These are phyloP conservation scores for Chytriomyces sp. DNA, from an alignment of 192 early-diverging fungal species.

Conservation along the genomic window DNA sequence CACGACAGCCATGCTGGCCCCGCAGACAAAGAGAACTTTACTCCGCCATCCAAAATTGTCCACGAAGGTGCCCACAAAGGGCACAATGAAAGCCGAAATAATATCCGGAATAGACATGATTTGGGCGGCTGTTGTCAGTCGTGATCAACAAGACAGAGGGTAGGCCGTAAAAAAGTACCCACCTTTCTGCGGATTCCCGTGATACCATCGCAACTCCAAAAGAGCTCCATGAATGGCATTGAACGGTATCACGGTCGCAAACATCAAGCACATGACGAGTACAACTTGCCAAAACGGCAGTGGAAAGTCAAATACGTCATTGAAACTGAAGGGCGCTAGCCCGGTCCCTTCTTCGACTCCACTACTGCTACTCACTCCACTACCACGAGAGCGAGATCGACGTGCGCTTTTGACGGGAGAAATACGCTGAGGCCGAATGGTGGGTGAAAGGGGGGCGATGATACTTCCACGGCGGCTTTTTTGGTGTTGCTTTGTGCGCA, in stretches of 20 bases:
- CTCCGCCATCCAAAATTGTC: slow-evolving; percentile 55
- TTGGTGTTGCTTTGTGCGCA: background rate
- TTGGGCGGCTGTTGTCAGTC: slow-evolving; percentile 43
- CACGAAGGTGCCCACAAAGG: slow-evolving; percentile 53
- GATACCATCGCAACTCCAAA: slow-evolving; percentile 58
- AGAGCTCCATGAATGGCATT: slow-evolving; percentile 65
- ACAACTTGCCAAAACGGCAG: slow-evolving; percentile 51
- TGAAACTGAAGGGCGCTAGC: background rate
- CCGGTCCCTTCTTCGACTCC: background rate
- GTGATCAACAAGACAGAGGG: background rate
- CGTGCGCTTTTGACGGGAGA: background rate
- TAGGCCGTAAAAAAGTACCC: background rate
- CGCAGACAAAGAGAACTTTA: slow-evolving; percentile 49
- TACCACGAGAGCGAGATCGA: background rate
- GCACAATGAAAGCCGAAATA: slow-evolving; percentile 55
- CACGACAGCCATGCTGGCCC: slow-evolving; percentile 40
- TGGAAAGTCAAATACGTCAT: slow-evolving; percentile 39
- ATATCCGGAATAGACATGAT: slow-evolving; percentile 64
- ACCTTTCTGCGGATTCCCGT: slow-evolving; percentile 49
- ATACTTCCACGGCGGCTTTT: background rate
- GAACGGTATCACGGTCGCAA: slow-evolving; percentile 63
- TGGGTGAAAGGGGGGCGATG: background rate
- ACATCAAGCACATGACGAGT: slow-evolving; percentile 49
- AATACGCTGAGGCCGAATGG: background rate
- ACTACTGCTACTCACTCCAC: background rate